A percentile compares a stretch with the other conserved stretches of the same genome.
Evolutionary conservation across 73 alveolate species (phyloP).

Genomic region (Paramecium primaurelia): DNA sequence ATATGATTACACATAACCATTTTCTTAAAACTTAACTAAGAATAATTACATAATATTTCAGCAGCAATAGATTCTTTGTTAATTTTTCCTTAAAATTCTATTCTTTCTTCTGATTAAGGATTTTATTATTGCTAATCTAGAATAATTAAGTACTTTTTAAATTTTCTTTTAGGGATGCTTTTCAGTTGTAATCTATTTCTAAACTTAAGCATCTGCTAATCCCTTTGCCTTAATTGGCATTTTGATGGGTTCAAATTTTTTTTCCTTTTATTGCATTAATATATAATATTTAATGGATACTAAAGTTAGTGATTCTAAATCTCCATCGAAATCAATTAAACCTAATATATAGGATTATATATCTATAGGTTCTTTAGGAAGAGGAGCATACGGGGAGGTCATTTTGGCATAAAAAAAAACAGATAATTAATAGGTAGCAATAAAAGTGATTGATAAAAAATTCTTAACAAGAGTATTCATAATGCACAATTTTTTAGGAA

Average conservation of each 20-base stretch:
- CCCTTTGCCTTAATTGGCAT: slow-evolving; percentile 19
- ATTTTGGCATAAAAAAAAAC: not conserved
- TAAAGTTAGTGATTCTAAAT: not conserved
- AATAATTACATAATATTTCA: slow-evolving; percentile 8
- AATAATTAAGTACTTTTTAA: not conserved
- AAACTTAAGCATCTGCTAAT: not conserved
- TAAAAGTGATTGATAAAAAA: slow-evolving; percentile 49
- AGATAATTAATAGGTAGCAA: slow-evolving; percentile 20
- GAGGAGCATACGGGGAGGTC: slow-evolving; percentile 62
- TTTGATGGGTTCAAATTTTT: slow-evolving; percentile 40
- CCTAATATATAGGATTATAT: not conserved
- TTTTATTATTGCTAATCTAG: not conserved
- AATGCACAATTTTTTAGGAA: not conserved
- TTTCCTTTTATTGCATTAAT: slow-evolving; percentile 23
- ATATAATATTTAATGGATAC: not conserved
- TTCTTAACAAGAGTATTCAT: not conserved
- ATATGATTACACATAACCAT: slow-evolving; percentile 57
- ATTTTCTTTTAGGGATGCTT: not conserved
- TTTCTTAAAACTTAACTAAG: not conserved
- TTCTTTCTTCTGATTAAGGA: not conserved
- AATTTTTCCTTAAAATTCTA: not conserved
- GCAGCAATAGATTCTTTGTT: not conserved
- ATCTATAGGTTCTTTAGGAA: slow-evolving; percentile 28
- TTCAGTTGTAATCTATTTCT: not conserved
- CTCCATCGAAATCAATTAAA: not conserved